A percentile compares a stretch with the other conserved stretches of the same genome.
These are phyloP conservation scores for Lotmaria passim DNA, from an alignment of 208 protist genomes.

Conservation along the genomic window DNA sequence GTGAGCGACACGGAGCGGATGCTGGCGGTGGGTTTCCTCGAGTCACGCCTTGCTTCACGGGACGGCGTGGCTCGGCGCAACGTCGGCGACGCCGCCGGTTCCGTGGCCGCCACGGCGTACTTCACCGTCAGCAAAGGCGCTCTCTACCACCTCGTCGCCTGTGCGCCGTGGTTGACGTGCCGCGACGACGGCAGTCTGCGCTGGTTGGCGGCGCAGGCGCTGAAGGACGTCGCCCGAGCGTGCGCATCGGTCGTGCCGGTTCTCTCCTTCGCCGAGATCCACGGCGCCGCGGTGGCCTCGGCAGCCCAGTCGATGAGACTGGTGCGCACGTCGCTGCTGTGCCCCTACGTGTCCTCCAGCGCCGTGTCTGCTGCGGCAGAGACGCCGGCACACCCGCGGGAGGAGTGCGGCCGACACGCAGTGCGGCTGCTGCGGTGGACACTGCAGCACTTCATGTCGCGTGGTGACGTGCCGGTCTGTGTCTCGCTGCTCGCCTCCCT, in stretches of 20 bases:
- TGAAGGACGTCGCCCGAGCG: conserved; percentile 53
- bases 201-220: conserved; percentile 62
- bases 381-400: conserved; percentile 22
- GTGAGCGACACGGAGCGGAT: conserved; percentile 57
- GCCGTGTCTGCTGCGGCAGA: conserved; percentile 17
- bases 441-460: conserved; percentile 28
- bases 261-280: conserved; percentile 28
- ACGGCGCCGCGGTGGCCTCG: conserved; percentile 23
- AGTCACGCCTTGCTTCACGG: conserved; percentile 40
- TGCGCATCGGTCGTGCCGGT: conserved; percentile 35
- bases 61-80: conserved; percentile 1
- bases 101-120: conserved; percentile 25
- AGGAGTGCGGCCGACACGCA: conserved; percentile 33
- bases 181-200: conserved; percentile 54
- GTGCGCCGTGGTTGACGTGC: conserved; percentile 37
- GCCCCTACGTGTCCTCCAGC: background rate
- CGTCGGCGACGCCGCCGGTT: background rate
- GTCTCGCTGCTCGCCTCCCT: conserved; percentile 27
- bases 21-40: conserved; percentile 71
- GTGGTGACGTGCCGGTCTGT: conserved; percentile 18
- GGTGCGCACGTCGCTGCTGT: conserved; percentile 29
- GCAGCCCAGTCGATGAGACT: conserved; percentile 34
- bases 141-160: conserved; percentile 48
- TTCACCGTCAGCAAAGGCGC: conserved; percentile 31
- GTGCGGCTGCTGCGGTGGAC: conserved; percentile 37